Conservation (phyloP, 2,329 filamentous ascomycete species). For the Colletotrichum camelliae region DNA sequence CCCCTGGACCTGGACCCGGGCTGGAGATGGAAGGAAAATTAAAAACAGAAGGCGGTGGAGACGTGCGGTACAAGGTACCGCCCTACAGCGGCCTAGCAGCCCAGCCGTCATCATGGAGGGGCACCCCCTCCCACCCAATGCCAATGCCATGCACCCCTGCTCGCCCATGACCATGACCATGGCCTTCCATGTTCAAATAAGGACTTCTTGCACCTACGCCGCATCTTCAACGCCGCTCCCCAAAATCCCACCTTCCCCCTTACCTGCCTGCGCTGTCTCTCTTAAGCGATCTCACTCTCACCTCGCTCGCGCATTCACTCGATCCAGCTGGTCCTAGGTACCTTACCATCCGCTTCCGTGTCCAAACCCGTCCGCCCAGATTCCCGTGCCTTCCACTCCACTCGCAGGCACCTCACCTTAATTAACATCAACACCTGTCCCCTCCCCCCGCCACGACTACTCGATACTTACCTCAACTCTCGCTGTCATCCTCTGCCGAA, state of each 20-base stretch:
- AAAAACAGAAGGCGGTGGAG: neutral
- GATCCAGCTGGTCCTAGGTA: neutral
- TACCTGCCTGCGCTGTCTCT: neutral
- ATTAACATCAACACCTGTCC: neutral
- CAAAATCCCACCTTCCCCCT: conserved; percentile 6
- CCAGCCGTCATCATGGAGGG: conserved; percentile 20
- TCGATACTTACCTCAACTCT: neutral
- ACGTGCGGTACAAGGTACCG: conserved; percentile 6
- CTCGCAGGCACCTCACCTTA: neutral
- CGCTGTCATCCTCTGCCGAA: conserved; percentile 1
- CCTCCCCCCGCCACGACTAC: neutral
- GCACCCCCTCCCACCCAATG: neutral
- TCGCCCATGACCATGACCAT: neutral
- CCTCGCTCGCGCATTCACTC: neutral
- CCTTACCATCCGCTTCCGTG: neutral
- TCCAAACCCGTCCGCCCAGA: neutral
- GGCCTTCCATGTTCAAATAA: conserved; percentile 21
- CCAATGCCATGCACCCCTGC: neutral
- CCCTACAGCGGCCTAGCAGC: neutral
- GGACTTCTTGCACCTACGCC: conserved; percentile 11
- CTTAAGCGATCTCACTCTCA: neutral
- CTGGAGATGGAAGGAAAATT: neutral
- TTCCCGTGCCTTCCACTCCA: neutral
- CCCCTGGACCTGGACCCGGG: neutral
- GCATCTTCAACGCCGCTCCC: conserved; percentile 20